Conservation (phyloP, 331 rosid genomes). For the Malus hybrid region DNA sequence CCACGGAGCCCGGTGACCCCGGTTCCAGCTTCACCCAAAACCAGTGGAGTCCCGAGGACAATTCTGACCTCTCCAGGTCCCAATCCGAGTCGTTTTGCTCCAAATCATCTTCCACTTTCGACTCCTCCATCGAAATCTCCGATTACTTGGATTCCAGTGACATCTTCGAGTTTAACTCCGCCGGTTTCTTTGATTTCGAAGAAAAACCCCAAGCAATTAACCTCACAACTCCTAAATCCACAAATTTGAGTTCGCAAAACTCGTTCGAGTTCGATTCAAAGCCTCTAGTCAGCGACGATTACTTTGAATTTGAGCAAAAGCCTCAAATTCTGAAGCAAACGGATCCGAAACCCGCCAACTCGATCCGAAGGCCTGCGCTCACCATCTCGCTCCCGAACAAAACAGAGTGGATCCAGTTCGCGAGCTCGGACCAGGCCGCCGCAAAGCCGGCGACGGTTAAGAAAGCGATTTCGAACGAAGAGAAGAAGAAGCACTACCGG, state of each 20-base stretch:
- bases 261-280: slow-evolving; percentile 21
- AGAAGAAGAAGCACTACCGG: slow-evolving; percentile 53
- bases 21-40: neutral
- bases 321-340: neutral
- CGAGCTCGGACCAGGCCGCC: slow-evolving; percentile 16
- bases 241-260: neutral
- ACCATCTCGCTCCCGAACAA: slow-evolving; percentile 53
- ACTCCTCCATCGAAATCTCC: slow-evolving; percentile 14
- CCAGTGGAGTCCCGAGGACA: slow-evolving; percentile 6
- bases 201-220: slow-evolving; percentile 31
- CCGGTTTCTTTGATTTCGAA: slow-evolving; percentile 28
- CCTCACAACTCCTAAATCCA: slow-evolving; percentile 33
- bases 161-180: slow-evolving; percentile 13
- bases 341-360: neutral
- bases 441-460: neutral
- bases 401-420: slow-evolving; percentile 62
- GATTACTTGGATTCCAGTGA: slow-evolving; percentile 19
- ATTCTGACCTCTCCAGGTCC: slow-evolving; percentile 13
- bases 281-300: neutral
- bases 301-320: slow-evolving; percentile 17
- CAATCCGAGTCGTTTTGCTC: slow-evolving; percentile 27
- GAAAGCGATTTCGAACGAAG: slow-evolving; percentile 1
- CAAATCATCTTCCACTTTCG: slow-evolving; percentile 28
- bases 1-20: neutral
- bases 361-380: slow-evolving; percentile 40